Evolutionary conservation across 179 eudicot genomes (phyloP).

Genomic region (Kewa caespitosa): DNA sequence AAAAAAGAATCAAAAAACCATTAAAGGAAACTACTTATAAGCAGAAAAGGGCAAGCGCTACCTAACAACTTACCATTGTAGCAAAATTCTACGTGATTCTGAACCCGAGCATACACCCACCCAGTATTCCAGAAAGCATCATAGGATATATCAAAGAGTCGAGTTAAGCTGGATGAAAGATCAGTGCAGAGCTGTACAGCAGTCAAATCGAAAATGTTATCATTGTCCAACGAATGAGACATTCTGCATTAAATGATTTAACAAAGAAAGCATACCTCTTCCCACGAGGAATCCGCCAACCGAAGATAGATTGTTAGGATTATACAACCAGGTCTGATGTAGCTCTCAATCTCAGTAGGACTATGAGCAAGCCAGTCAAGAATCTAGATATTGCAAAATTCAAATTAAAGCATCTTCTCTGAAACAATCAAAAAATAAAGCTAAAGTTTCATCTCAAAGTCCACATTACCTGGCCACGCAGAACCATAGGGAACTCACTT

Average conservation of each 20-base stretch:
- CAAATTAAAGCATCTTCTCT: slow-evolving; percentile 12
- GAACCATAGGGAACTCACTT: slow-evolving; percentile 47
- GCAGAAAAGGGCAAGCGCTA: background rate
- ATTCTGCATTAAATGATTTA: background rate
- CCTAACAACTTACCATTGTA: slow-evolving; percentile 36
- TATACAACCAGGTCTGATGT: slow-evolving; percentile 60
- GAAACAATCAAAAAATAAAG: background rate
- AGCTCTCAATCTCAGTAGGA: slow-evolving; percentile 57
- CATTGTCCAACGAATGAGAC: background rate
- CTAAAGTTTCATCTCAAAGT: background rate
- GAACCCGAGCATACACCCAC: slow-evolving; percentile 46
- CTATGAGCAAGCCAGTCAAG: slow-evolving; percentile 57
- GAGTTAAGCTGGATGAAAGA: slow-evolving; percentile 43
- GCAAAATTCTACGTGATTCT: slow-evolving; percentile 41
- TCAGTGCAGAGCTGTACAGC: slow-evolving; percentile 41
- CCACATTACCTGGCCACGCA: slow-evolving; percentile 46
- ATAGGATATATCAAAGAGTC: slow-evolving; percentile 37
- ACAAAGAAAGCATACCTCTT: slow-evolving; percentile 40
- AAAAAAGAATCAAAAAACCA: slow-evolving; percentile 1
- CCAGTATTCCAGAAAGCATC: slow-evolving; percentile 50
- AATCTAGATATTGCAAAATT: slow-evolving; percentile 32
- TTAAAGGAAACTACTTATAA: background rate
- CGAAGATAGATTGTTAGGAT: slow-evolving; percentile 49
- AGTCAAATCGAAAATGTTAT: slow-evolving; percentile 20
- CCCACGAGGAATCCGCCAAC: slow-evolving; percentile 47